phyloP scores from a whole-genome alignment of 2,329 filamentous ascomycete species.

The Fusarium solani-melongenae region DNA sequence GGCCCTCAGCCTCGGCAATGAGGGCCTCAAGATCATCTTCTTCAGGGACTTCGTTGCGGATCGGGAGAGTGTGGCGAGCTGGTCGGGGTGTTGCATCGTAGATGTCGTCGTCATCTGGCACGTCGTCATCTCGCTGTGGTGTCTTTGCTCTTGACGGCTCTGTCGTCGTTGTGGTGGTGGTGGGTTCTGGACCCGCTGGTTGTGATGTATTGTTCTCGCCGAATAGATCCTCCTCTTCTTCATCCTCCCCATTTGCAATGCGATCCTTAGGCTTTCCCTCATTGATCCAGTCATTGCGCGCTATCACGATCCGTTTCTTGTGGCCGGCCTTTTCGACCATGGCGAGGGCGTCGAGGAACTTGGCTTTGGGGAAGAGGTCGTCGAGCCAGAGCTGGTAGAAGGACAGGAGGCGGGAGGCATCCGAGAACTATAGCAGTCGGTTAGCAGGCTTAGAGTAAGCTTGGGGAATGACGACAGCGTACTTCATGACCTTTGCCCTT shows the following conservation, averaged over 20 bases:
- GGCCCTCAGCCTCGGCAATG: slow-evolving; percentile 60
- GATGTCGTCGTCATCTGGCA: slow-evolving; percentile 62
- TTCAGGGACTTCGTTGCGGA: slow-evolving; percentile 47
- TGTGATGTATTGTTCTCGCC: slow-evolving; percentile 41
- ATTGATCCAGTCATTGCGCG: slow-evolving; percentile 85
- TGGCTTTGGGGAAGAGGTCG: slow-evolving; percentile 93
- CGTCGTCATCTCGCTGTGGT: slow-evolving; percentile 32
- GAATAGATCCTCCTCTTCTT: slow-evolving; percentile 16
- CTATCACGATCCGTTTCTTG: slow-evolving; percentile 79
- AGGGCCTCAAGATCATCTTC: slow-evolving; percentile 65
- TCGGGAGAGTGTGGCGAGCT: slow-evolving; percentile 35
- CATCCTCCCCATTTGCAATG: slow-evolving; percentile 46
- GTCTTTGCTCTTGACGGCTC: slow-evolving; percentile 45
- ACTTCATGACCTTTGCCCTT: slow-evolving; percentile 97
- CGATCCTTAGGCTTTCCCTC: slow-evolving; percentile 70
- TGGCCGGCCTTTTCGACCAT: slow-evolving; percentile 97
- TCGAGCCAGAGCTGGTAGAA: slow-evolving; percentile 98
- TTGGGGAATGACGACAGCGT: neutral
- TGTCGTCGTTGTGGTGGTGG: slow-evolving; percentile 55
- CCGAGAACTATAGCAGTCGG: slow-evolving; percentile 73
- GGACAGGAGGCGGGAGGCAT: slow-evolving; percentile 82
- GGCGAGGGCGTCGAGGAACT: slow-evolving; percentile 86
- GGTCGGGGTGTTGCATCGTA: slow-evolving; percentile 64
- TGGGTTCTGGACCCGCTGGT: slow-evolving; percentile 37
- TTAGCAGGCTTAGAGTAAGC: neutral